Evolutionary conservation across 108 stramenopile genomes (phyloP), one percentile per base, ranked within the genome.

Genomic region (Bacterosira constricta): DNA sequence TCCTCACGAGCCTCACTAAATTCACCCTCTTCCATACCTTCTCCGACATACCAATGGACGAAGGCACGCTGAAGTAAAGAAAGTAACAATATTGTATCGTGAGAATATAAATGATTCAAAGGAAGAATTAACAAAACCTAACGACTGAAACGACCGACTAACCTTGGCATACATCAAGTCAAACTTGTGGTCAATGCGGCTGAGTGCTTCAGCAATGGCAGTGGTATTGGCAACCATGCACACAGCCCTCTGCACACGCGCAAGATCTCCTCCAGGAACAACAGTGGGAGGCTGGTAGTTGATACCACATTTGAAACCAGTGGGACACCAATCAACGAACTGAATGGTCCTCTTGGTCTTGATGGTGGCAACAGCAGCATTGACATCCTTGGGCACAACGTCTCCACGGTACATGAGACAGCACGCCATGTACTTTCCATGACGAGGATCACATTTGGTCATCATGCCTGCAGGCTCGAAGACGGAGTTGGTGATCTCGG

Each of bases 161-260:
- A n/a, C n/a, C n/a, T 99, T 99, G 91, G 97, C 97, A 82, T 99
- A 99, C 99, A 99, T 99, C 60, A 98, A 94, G 85, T 99, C 99
- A 89, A 99, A 99, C 96, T 99, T 93, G 96, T 98, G 98, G 74
- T 99, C 98, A 62, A 99, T 98, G 81, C 98, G 96, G 23, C 90
- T 90, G 29, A 98, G 86, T 23, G 96, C 97, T 88, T 98, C 98
- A 55, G 95, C 98, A 81, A 99, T 98, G 75, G 98, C 98, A 44
- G 97, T 99, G 69, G 97, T 99, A 93, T 99, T 99, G 85, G 97
- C 96, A 73, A 99, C 97, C 99, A 99, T 99, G 83, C 97, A 98
- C 38, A 98, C 97, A 38, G 97, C 97, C 66, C 98, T 96, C 86
- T 97, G 95, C 63, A 97, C 95, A 61, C 90, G 90, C 37, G 97